Percentiles rank a stretch among this genome's conserved stretches.
Conservation (phyloP, 2,329 filamentous ascomycete genomes). For the Sporothrix mexicana region DNA sequence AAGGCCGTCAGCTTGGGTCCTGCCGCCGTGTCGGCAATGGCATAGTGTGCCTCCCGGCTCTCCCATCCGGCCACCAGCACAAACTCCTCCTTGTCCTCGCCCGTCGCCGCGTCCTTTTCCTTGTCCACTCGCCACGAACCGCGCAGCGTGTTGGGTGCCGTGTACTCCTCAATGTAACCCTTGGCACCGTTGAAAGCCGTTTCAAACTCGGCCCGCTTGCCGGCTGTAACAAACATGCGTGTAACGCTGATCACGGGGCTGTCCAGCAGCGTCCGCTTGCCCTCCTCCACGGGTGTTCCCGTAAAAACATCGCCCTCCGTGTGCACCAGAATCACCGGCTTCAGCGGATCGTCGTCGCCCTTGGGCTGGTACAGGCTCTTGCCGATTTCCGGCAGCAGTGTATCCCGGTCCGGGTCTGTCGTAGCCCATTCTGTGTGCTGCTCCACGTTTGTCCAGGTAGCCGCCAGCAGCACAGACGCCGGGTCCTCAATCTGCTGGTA, state of each 20-base stretch:
- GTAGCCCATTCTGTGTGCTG: conserved; percentile 50
- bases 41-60: conserved; percentile 45
- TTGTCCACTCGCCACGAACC: conserved; percentile 53
- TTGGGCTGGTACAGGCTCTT: conserved; percentile 16
- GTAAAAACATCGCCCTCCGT: conserved; percentile 45
- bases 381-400: conserved; percentile 20
- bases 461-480: conserved; percentile 50
- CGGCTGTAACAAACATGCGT: conserved; percentile 44
- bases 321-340: conserved; percentile 51
- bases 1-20: conserved; percentile 38
- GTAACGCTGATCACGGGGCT: conserved; percentile 49
- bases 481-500: conserved; percentile 48
- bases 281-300: background rate
- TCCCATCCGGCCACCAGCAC: conserved; percentile 50
- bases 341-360: conserved; percentile 30
- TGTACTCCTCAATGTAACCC: conserved; percentile 42
- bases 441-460: conserved; percentile 52
- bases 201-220: conserved; percentile 44
- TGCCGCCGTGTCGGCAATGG: conserved; percentile 42
- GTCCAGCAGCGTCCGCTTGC: conserved; percentile 39
- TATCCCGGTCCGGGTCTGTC: conserved; percentile 10
- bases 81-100: conserved; percentile 45
- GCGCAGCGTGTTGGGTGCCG: conserved; percentile 45
- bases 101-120: conserved; percentile 38
- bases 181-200: conserved; percentile 46